Evolutionary conservation across 2,329 filamentous ascomycete genomes (phyloP), one percentile per base, ranked within the genome.

Genomic region (Xenoacremonium recifei): DNA sequence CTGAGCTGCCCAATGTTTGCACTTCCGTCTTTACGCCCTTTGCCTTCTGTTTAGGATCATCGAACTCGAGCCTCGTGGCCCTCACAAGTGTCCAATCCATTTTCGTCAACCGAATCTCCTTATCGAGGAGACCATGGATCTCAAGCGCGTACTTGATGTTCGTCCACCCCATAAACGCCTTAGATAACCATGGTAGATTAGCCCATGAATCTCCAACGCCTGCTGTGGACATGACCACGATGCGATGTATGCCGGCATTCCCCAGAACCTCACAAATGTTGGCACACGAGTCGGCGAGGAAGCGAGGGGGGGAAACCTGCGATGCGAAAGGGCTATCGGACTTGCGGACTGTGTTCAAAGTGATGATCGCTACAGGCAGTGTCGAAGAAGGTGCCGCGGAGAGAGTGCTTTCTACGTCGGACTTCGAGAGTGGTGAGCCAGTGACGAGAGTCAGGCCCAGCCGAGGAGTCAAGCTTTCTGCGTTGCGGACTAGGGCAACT

Each of bases 251-350:
- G 33, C 61, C 60, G 15, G 55, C 56, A 3, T 66, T 29, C 29
- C 55, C 40, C 18, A 69, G 42, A 20, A 63, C 62, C 21, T 60
- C 58, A 39, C 63, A 66, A 4, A 44, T 38, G 39, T 62, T 66
- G 48, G 60, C 60, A 38, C 58, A 63, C 0, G 65, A 68, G 52
- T 69, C 64, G 11, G 64, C 62, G 2, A 68, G 52, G 38, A 69
- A 61, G 7, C 65, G 58, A 43, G 65, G 61, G n/a, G 65, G 66
- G 9, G 66, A 65, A 15, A 68, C 32, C 16, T 62, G 63, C 10
- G 63, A 39, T 13, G 67, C 62, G 38, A 70, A 70, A 37, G 66
- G 69, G 44, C 58, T 68, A 31, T 69, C 67, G 25, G 65, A 65
- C 35, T 62, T 59, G 43, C 68, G 67, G 38, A 62, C 59, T 3